Evolutionary conservation across 345 rosid genomes (phyloP).

Genomic region (Lepidium aucheri): DNA sequence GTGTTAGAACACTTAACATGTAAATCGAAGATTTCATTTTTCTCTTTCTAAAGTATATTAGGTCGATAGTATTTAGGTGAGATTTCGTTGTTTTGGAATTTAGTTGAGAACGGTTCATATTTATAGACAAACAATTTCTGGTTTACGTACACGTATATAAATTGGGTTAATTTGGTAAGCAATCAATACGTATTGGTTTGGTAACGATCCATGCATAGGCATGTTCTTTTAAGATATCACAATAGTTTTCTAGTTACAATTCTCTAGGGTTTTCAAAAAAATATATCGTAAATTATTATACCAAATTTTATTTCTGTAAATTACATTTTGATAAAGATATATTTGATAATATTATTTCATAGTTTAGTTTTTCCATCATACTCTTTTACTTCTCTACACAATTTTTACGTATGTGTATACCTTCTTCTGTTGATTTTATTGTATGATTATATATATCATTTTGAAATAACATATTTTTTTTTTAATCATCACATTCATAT

Average conservation of each 20-base stretch:
- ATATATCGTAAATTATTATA: neutral
- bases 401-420: neutral
- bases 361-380: neutral
- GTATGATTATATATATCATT: neutral
- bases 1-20: neutral
- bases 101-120: neutral
- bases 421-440: neutral
- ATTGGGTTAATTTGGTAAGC: slow-evolving; percentile 4
- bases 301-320: neutral
- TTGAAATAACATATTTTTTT: neutral
- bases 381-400: neutral
- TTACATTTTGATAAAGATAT: neutral
- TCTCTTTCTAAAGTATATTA: too few species aligned
- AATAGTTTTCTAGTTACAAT: neutral
- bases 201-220: neutral
- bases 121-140: neutral
- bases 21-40: neutral
- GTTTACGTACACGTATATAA: neutral
- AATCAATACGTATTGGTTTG: neutral
- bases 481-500: slow-evolving; percentile 11
- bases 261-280: neutral
- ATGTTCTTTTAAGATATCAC: neutral
- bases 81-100: neutral
- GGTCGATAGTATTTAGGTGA: neutral
- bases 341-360: neutral